Base-by-base conservation (phyloP, 1,284 basidiomycete genomes). In the Tilletia setariae region DNA sequence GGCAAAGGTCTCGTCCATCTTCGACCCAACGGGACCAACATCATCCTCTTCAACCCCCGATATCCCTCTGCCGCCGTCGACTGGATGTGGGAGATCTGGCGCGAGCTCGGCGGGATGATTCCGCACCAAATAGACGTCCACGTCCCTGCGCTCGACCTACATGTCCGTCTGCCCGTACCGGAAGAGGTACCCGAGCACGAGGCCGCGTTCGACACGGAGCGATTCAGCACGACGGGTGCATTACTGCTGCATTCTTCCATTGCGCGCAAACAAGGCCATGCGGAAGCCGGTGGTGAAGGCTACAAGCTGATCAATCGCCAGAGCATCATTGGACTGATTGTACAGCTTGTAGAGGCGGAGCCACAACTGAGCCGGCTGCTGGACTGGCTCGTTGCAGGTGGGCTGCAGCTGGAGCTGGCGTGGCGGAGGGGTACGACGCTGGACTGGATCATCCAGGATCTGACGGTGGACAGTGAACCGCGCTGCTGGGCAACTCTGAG, bases 81-180 rank as follows among this genome's bases (percentile, higher is more conserved):
- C 80, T 94, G 92, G 92, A 84, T 88, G 59, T 93, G 91, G 91
- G 86, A 88, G 69, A 83, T 93, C 61, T 93, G 91, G 90, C 86
- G 86, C 59, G 85, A 87, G 70, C 84, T 91, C 2, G 87, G 86
- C 19, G 85, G 86, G 2, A 70, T 79, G 44, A 76, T 87, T 3
- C 87, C 87, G 4, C 74, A 83, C 11, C 83, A 80, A 42, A 77
- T 88, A 30, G 86, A 86, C 70, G 83, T 87, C 8, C 83, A 83
- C 59, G 84, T 83, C 35, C 87, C 86, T 0, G 78, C 82, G 1
- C 77, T 90, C 13, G 87, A 88, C 69, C 86, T 87, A 2, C 87
- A 86, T 64, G 85, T 91, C 53, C 87, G 85, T 59, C 86, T 92
- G 63, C 89, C 90, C 63, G 84, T 90, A 8, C 89, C 89, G 0